Conservation (phyloP, 2,329 filamentous ascomycete genomes). For the Rutstroemia sp. region DNA sequence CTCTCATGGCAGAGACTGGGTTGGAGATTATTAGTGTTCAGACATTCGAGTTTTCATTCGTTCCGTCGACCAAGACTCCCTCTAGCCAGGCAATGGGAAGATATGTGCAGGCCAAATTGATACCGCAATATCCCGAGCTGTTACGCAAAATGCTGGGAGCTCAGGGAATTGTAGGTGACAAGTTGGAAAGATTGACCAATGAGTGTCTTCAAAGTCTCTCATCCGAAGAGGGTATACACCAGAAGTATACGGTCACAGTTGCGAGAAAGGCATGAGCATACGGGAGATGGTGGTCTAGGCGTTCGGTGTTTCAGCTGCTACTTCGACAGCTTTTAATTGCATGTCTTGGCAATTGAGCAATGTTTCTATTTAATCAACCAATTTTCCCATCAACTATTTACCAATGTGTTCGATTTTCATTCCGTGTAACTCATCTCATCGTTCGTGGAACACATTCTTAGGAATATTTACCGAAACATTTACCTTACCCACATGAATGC, state of each 20-base stretch:
- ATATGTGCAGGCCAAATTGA: conserved; percentile 6
- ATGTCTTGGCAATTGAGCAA: too few species aligned
- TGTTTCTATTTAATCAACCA: too few species aligned
- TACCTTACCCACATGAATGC: too few species aligned
- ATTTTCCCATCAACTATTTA: too few species aligned
- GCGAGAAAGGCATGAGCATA: not conserved
- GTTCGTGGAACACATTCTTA: too few species aligned
- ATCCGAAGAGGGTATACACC: conserved; percentile 3
- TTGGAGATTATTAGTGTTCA: not conserved
- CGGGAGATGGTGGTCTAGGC: not conserved
- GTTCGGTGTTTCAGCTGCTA: not conserved
- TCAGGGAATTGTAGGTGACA: not conserved
- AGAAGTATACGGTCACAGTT: conserved; percentile 7
- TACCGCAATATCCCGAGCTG: conserved; percentile 4
- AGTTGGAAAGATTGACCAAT: conserved; percentile 1
- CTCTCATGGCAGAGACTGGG: not conserved
- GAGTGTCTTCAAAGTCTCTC: conserved; percentile 2
- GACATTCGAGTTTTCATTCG: conserved; percentile 7
- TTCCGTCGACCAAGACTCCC: not conserved
- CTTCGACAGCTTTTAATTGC: too few species aligned
- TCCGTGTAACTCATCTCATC: too few species aligned
- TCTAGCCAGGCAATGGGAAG: conserved; percentile 4
- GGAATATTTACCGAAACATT: too few species aligned
- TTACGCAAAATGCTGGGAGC: conserved; percentile 1
- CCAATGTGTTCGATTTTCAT: too few species aligned